Conservation (phyloP, 208 protist genomes). For the Acanthamoeba royreba region DNA sequence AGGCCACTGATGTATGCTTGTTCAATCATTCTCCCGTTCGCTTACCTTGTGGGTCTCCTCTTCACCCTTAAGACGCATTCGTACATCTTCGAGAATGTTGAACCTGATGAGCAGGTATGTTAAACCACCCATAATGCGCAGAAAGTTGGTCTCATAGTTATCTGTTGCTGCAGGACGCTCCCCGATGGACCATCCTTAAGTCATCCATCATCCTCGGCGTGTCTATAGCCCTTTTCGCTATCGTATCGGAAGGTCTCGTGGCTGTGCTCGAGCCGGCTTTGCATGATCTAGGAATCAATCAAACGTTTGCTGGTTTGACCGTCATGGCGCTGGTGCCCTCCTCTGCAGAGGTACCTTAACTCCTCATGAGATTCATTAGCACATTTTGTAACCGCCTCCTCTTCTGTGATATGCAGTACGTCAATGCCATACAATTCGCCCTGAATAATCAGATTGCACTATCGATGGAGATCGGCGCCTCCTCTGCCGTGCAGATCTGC, state of each 20-base stretch:
- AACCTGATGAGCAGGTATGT: conserved; percentile 48
- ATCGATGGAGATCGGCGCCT: conserved; percentile 73
- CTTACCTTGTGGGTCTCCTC: conserved; percentile 75
- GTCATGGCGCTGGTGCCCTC: conserved; percentile 73
- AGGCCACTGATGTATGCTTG: conserved; percentile 66
- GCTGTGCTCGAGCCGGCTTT: conserved; percentile 61
- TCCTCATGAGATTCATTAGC: conserved; percentile 45
- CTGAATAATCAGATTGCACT: conserved; percentile 71
- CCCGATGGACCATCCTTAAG: conserved; percentile 60
- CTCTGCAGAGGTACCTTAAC: conserved; percentile 74
- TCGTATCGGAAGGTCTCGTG: conserved; percentile 64
- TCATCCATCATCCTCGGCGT: conserved; percentile 59
- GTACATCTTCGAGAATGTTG: conserved; percentile 59
- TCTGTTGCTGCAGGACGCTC: conserved; percentile 56
- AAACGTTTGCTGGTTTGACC: conserved; percentile 72
- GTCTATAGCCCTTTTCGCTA: conserved; percentile 58
- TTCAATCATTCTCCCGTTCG: conserved; percentile 65
- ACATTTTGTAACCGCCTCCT: not conserved
- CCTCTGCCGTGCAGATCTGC: conserved; percentile 57
- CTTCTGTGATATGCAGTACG: not conserved
- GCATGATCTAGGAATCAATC: conserved; percentile 59
- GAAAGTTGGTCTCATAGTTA: not conserved
- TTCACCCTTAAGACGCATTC: conserved; percentile 80
- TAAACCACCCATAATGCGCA: too few species aligned
- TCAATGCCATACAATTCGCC: conserved; percentile 61